phyloP scores from a whole-genome alignment of 148 eudicot species.

The Amaranthus cruentus region DNA sequence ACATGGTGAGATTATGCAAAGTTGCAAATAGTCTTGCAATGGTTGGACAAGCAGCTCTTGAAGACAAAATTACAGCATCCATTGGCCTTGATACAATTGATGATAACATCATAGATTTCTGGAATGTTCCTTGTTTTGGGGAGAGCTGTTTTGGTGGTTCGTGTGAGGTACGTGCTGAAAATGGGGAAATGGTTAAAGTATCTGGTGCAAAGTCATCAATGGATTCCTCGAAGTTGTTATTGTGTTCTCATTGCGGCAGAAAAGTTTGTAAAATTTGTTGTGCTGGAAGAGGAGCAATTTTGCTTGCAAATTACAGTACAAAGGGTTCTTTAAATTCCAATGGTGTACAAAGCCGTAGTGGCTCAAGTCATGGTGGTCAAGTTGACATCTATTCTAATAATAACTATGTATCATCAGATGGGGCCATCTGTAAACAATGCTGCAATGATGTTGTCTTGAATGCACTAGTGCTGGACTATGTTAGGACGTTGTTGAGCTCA shows the following conservation, averaged over 20 bases:
- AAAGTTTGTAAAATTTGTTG: conserved; percentile 83
- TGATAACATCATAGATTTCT: conserved; percentile 61
- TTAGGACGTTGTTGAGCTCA: conserved; percentile 64
- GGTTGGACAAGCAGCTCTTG: conserved; percentile 77
- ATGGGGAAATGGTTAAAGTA: conserved; percentile 20
- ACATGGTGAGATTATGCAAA: conserved; percentile 60
- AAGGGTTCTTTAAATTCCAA: conserved; percentile 47
- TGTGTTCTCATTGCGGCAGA: conserved; percentile 69
- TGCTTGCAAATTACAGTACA: conserved; percentile 47
- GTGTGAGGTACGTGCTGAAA: conserved; percentile 85
- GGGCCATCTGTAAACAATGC: conserved; percentile 76
- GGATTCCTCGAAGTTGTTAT: conserved; percentile 33
- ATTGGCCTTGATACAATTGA: conserved; percentile 63
- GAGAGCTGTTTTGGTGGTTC: conserved; percentile 65
- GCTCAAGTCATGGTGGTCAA: conserved; percentile 48
- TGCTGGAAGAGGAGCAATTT: conserved; percentile 89
- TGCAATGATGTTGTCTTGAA: conserved; percentile 74
- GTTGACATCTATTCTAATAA: conserved; percentile 50
- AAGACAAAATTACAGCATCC: conserved; percentile 69
- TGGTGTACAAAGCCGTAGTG: conserved; percentile 50
- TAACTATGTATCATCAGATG: conserved; percentile 41
- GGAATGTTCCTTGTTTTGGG: conserved; percentile 71
- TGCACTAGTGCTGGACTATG: conserved; percentile 78
- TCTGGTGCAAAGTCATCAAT: conserved; percentile 33
- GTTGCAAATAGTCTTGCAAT: conserved; percentile 69